phyloP scores from a whole-genome alignment of 345 rosid species.

The Citrus medica region DNA sequence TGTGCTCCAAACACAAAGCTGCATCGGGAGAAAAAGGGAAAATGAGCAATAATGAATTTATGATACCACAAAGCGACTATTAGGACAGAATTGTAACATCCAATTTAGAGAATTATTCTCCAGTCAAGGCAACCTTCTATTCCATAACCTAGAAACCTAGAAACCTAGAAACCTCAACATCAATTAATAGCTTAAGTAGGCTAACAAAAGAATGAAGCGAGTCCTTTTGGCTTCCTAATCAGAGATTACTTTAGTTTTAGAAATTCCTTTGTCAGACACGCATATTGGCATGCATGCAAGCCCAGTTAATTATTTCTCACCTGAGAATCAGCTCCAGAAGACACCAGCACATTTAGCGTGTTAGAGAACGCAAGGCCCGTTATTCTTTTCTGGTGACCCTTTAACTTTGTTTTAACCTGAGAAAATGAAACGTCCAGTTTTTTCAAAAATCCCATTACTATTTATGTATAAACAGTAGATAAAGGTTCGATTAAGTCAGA shows the following conservation, averaged over 20 bases:
- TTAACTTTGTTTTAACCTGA: conserved; percentile 67
- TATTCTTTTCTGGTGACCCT: conserved; percentile 80
- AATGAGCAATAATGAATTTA: background rate
- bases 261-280: background rate
- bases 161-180: background rate
- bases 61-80: background rate
- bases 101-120: conserved; percentile 7
- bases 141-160: background rate
- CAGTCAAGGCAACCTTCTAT: background rate
- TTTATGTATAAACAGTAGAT: conserved; percentile 4
- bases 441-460: background rate
- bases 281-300: background rate
- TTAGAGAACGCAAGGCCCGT: conserved; percentile 92
- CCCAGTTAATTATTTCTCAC: conserved; percentile 26
- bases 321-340: conserved; percentile 91
- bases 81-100: background rate
- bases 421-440: conserved; percentile 1
- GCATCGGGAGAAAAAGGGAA: background rate
- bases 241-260: background rate
- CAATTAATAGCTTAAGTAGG: background rate
- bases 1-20: conserved; percentile 86
- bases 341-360: conserved; percentile 62
- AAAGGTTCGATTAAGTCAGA: conserved; percentile 9
- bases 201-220: background rate
- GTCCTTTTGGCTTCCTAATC: background rate